phyloP scores from a whole-genome alignment of 2,329 filamentous ascomycete genomes.

The Acrocalymma vagum region DNA sequence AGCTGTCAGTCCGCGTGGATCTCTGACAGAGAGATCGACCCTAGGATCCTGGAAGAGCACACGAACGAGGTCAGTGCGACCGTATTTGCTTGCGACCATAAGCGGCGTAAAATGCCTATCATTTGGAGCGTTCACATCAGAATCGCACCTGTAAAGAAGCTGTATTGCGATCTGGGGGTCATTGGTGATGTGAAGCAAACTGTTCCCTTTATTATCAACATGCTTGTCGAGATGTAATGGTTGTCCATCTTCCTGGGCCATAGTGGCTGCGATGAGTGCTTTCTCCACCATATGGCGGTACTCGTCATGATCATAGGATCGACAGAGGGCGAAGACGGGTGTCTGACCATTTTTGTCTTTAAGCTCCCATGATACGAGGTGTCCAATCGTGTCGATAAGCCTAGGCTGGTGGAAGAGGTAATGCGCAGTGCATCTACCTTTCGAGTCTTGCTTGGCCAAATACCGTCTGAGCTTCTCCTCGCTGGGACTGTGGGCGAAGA shows the following conservation, averaged over 20 bases:
- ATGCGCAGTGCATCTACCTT: slow-evolving; percentile 91
- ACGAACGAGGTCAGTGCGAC: slow-evolving; percentile 90
- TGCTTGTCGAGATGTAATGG: slow-evolving; percentile 93
- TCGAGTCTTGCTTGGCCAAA: slow-evolving; percentile 77
- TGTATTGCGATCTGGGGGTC: slow-evolving; percentile 78
- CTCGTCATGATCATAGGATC: slow-evolving; percentile 91
- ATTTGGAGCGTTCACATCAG: slow-evolving; percentile 95
- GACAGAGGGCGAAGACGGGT: slow-evolving; percentile 92
- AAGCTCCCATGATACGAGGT: slow-evolving; percentile 84
- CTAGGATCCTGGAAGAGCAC: slow-evolving; percentile 86
- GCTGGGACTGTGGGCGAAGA: slow-evolving; percentile 64
- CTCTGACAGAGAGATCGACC: slow-evolving; percentile 84
- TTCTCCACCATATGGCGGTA: slow-evolving; percentile 89
- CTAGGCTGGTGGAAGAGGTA: slow-evolving; percentile 92
- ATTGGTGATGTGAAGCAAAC: slow-evolving; percentile 92
- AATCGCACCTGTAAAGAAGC: slow-evolving; percentile 84
- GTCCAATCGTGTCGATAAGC: slow-evolving; percentile 79
- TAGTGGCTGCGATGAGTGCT: slow-evolving; percentile 77
- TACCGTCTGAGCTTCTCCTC: slow-evolving; percentile 71
- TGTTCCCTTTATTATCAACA: slow-evolving; percentile 91
- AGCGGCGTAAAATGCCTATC: slow-evolving; percentile 94
- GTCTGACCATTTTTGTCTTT: slow-evolving; percentile 97
- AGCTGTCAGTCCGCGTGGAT: slow-evolving; percentile 87
- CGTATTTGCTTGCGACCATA: slow-evolving; percentile 99
- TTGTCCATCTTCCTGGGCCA: slow-evolving; percentile 77